Conservation (phyloP, 2,329 filamentous ascomycete genomes). For the Lanzia echinophila region DNA sequence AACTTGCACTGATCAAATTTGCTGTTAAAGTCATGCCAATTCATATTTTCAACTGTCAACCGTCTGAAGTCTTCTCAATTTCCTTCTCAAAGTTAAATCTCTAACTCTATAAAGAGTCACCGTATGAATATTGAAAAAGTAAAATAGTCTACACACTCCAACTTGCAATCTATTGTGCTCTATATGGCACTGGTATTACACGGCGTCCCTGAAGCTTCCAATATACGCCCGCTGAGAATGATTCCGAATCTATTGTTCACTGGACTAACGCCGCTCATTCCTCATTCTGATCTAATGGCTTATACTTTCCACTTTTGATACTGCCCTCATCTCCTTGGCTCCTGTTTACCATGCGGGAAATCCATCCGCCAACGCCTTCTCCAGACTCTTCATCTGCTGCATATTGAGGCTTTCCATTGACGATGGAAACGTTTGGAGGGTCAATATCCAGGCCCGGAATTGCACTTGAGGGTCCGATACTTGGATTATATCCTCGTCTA, state of each 20-base stretch:
- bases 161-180: conserved; percentile 7
- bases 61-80: background rate
- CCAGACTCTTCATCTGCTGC: conserved; percentile 27
- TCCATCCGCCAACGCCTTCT: conserved; percentile 62
- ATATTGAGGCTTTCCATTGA: conserved; percentile 43
- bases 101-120: background rate
- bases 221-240: conserved; percentile 16
- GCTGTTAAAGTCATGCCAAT: no score
- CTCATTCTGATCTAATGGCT: conserved; percentile 39
- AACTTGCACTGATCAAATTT: no score
- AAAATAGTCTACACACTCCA: conserved; percentile 6
- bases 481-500: conserved; percentile 40
- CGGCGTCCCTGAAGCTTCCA: background rate
- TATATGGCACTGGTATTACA: conserved; percentile 13
- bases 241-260: conserved; percentile 2
- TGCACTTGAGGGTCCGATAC: conserved; percentile 53
- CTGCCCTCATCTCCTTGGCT: conserved; percentile 35
- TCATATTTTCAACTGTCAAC: background rate
- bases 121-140: background rate
- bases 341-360: conserved; percentile 57
- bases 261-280: conserved; percentile 18
- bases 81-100: no score
- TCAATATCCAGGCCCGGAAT: conserved; percentile 81
- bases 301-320: conserved; percentile 26
- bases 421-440: conserved; percentile 56